Evolutionary conservation across 2,329 filamentous ascomycete genomes (phyloP).

Genomic region (Sclerotinia sclerotiorum): DNA sequence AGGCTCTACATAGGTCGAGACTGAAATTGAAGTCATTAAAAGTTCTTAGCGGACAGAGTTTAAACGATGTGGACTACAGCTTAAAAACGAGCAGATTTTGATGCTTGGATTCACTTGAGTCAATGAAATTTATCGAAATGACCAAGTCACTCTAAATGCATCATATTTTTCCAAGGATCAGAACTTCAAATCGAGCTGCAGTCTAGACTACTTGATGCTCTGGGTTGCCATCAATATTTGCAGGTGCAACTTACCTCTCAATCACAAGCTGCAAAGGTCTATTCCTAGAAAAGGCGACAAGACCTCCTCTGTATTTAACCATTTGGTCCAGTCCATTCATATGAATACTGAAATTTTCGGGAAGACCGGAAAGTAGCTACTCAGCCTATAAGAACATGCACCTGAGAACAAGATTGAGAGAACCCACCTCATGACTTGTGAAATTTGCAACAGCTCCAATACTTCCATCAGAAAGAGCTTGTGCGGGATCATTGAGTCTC

Average conservation of each 20-base stretch:
- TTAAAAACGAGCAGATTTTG: too few species aligned
- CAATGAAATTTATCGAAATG: too few species aligned
- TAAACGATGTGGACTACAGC: too few species aligned
- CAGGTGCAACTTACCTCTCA: neutral
- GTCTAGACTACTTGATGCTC: too few species aligned
- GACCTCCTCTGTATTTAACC: neutral
- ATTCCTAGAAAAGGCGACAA: neutral
- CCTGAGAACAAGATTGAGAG: neutral
- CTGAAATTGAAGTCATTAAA: neutral
- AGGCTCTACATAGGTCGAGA: slow-evolving; percentile 17
- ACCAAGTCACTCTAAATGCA: too few species aligned
- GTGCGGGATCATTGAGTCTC: neutral
- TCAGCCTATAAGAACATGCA: neutral
- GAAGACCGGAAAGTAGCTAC: slow-evolving; percentile 3
- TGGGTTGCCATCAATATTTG: neutral
- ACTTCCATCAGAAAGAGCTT: slow-evolving; percentile 8
- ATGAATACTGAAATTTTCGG: slow-evolving; percentile 6
- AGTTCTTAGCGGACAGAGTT: neutral
- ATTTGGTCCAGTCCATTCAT: slow-evolving; percentile 7
- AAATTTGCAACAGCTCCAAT: slow-evolving; percentile 17
- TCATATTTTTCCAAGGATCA: too few species aligned
- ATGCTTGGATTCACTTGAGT: too few species aligned
- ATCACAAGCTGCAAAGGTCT: slow-evolving; percentile 3
- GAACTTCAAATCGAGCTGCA: too few species aligned
- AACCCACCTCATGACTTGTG: slow-evolving; percentile 4